Base-by-base conservation (phyloP, 2,329 filamentous ascomycete species). In the Falciphora oryzae region DNA sequence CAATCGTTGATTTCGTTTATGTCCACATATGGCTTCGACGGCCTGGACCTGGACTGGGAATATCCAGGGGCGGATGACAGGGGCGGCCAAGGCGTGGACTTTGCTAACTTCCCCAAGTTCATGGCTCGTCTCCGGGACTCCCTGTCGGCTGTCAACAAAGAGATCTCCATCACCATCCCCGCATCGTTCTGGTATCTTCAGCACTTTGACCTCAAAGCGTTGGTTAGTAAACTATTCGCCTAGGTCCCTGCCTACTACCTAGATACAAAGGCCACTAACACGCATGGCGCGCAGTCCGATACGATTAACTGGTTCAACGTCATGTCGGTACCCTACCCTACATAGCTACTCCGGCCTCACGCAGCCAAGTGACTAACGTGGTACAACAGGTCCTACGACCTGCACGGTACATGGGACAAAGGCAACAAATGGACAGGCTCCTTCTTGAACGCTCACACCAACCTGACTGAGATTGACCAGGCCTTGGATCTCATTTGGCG, bases 401-500 rank as follows among this genome's bases (percentile, higher is more conserved):
- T 80, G 1, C 75, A 79, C 64, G 78, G 78, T 2, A 63, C 69
- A 0, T 79, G 77, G 76, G 77, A 79, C 64, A 61, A 63, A 11
- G 27, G 58, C 4, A 66, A 65, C 53, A 64, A 65, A 29, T 64
- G 35, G 56, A 68, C 70, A 10, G 77, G 76, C 0, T 53, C 68
- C 1, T 68, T 70, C 22, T 69, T 79, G 11, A 70, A 74, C 28
- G 68, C 73, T 0, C 80, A 82, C 63, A 80, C 79, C 0, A 81
- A 83, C 66, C 61, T 82, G 4, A 80, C 78, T 1, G 79, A 82
- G 66, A 79, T 81, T 31, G 69, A 78, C 1, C 29, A 67, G 0
- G 72, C 71, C 0, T 65, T 82, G 0, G 75, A 81, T 2, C 75
- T 83, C 0, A 69, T 85, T 2, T 83, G 81, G 79, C 72, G 78